Conservation (phyloP, 345 rosid species). For the Camelina hispida region DNA sequence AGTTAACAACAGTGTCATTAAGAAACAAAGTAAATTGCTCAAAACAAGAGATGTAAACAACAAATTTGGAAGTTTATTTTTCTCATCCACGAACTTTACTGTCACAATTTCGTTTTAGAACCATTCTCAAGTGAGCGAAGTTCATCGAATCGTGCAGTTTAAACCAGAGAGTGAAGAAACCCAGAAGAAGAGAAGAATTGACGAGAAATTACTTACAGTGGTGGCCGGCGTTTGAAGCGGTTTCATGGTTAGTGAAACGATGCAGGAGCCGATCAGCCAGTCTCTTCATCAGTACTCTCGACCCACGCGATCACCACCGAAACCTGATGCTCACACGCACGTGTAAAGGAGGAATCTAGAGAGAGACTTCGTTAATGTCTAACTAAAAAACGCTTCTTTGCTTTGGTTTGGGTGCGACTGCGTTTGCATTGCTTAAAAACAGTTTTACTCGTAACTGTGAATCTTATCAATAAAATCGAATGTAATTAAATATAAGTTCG, state of each 20-base stretch:
- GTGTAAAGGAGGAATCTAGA: constrained; percentile 16
- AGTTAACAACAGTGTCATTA: background rate
- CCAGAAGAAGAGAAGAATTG: background rate
- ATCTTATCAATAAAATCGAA: constrained; percentile 1
- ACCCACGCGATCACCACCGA: constrained; percentile 33
- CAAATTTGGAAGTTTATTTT: background rate
- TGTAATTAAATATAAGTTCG: background rate
- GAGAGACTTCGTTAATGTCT: constrained; percentile 15
- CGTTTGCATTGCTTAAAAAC: constrained; percentile 9
- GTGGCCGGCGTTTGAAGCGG: constrained; percentile 35
- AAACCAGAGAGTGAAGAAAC: constrained; percentile 14
- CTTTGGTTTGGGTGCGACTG: constrained; percentile 1
- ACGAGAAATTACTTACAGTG: constrained; percentile 32
- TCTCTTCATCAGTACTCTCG: constrained; percentile 47
- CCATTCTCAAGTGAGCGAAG: background rate
- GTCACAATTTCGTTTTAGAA: constrained; percentile 8
- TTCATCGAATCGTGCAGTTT: background rate
- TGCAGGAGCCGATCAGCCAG: constrained; percentile 45
- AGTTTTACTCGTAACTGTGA: background rate
- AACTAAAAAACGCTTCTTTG: background rate
- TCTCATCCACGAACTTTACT: constrained; percentile 17
- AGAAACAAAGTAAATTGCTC: background rate
- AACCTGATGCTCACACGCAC: background rate
- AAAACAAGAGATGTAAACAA: background rate
- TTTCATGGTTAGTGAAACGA: constrained; percentile 45